Conservation (phyloP, 1,284 basidiomycete species). For the Ganoderma sinense region DNA sequence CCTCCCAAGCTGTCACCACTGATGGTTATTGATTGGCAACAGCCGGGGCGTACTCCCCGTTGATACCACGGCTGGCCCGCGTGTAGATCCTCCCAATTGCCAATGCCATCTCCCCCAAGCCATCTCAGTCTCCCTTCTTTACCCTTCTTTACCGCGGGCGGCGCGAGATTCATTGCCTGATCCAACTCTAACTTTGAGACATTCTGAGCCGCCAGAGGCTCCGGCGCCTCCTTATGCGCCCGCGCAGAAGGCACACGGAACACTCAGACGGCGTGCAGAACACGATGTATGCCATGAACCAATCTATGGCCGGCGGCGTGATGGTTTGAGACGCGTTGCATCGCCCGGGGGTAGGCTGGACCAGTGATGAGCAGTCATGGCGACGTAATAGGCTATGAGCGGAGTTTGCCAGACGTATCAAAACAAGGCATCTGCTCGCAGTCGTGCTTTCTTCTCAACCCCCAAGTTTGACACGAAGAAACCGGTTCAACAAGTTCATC, state of each 20-base stretch:
- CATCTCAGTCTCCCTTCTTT: not conserved
- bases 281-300: conserved; percentile 14
- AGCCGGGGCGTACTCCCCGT: not conserved
- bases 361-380: conserved; percentile 38
- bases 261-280: conserved; percentile 11
- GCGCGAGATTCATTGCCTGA: not conserved
- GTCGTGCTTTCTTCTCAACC: conserved; percentile 64
- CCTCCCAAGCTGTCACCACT: not conserved
- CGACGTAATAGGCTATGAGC: conserved; percentile 43
- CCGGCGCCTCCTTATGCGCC: not conserved
- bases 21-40: conserved; percentile 1
- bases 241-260: not conserved
- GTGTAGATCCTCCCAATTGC: not conserved
- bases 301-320: conserved; percentile 7
- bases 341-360: conserved; percentile 20
- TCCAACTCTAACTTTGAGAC: conserved; percentile 2
- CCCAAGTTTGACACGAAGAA: conserved; percentile 81
- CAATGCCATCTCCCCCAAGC: not conserved
- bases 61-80: not conserved
- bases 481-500: conserved; percentile 81
- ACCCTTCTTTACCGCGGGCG: not conserved
- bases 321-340: conserved; percentile 27
- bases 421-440: conserved; percentile 43
- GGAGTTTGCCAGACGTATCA: conserved; percentile 42
- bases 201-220: not conserved